Percentiles rank a stretch among this genome's conserved stretches.
These are phyloP conservation scores for Sphaerobolus stellatus DNA, from an alignment of 1,284 basidiomycete genomes.

Conservation along the genomic window DNA sequence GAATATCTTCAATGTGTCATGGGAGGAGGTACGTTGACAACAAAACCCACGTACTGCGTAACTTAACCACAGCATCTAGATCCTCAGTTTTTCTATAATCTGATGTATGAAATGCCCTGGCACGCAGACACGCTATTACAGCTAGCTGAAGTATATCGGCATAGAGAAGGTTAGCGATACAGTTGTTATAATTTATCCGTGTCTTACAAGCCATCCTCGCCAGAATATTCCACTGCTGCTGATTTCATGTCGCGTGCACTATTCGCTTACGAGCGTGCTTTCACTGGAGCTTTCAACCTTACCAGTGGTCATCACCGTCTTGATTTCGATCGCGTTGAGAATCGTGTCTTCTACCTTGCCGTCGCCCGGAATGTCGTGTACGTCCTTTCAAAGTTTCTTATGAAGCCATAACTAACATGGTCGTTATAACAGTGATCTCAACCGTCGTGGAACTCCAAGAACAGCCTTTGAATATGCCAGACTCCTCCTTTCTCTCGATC, in stretches of 20 bases:
- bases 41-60: neutral
- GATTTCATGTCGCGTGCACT: slow-evolving; percentile 85
- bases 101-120: slow-evolving; percentile 66
- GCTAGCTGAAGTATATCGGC: slow-evolving; percentile 78
- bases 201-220: slow-evolving; percentile 1
- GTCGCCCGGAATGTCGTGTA: slow-evolving; percentile 76
- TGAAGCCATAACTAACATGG: slow-evolving; percentile 14
- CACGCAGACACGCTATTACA: slow-evolving; percentile 91
- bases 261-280: slow-evolving; percentile 86
- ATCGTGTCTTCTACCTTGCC: slow-evolving; percentile 82
- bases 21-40: slow-evolving; percentile 60
- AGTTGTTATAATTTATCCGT: neutral
- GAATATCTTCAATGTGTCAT: slow-evolving; percentile 79
- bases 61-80: slow-evolving; percentile 46
- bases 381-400: slow-evolving; percentile 26
- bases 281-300: slow-evolving; percentile 82
- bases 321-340: slow-evolving; percentile 84
- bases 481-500: slow-evolving; percentile 79
- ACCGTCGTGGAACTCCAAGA: slow-evolving; percentile 82
- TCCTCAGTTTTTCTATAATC: slow-evolving; percentile 62
- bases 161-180: slow-evolving; percentile 68
- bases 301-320: slow-evolving; percentile 76
- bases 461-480: slow-evolving; percentile 89
- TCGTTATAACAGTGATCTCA: slow-evolving; percentile 59
- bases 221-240: slow-evolving; percentile 80